Percentiles rank a stretch among this genome's conserved stretches.
phyloP scores from a whole-genome alignment of 768 basidiomycete genomes.

The Strobilomyces dryophilus region DNA sequence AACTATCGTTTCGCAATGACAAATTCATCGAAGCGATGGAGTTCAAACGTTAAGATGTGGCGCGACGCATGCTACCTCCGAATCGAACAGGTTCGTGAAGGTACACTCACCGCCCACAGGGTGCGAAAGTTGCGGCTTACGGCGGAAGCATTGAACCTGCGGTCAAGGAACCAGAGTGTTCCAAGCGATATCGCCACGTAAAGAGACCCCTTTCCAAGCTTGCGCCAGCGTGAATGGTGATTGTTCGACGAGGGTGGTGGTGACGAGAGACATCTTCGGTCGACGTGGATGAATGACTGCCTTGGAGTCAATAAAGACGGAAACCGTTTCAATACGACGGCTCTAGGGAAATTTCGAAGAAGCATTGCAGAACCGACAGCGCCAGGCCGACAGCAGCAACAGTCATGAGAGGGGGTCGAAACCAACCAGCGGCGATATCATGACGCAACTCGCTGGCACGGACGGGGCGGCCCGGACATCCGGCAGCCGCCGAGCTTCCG shows the following conservation, averaged over 20 bases:
- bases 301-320: neutral
- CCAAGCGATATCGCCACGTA: constrained; percentile 28
- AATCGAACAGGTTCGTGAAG: neutral
- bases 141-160: constrained; percentile 46
- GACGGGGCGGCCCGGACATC: neutral
- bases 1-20: neutral
- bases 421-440: neutral
- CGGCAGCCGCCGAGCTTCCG: neutral
- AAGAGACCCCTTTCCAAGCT: constrained; percentile 17
- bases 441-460: neutral
- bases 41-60: neutral
- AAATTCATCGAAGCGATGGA: too few species aligned
- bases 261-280: constrained; percentile 1
- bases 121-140: constrained; percentile 45
- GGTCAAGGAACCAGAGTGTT: constrained; percentile 37
- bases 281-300: neutral
- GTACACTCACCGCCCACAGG: constrained; percentile 41
- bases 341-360: neutral
- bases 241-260: neutral
- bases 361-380: neutral
- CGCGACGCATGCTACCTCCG: neutral
- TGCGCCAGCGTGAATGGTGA: constrained; percentile 7
- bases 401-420: too few species aligned
- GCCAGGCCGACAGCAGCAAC: neutral
- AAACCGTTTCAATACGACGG: neutral